Evolutionary conservation across 176 grass and related monocot genomes (phyloP).

Genomic region (Carex pumila): DNA sequence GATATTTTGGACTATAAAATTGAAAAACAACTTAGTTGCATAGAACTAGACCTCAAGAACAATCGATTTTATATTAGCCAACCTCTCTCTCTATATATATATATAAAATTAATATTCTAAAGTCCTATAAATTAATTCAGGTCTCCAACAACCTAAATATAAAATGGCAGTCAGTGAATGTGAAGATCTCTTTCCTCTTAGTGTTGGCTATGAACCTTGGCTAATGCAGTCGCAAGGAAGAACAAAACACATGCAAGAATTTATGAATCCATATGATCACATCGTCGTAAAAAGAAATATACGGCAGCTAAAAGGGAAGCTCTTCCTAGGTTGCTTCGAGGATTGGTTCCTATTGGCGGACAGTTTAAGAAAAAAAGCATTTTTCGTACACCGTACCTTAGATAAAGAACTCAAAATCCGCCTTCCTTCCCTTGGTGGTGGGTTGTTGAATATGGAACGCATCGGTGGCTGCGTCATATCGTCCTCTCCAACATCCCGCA

Average conservation of each 20-base stretch:
- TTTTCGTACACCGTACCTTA: slow-evolving; percentile 7
- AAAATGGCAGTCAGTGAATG: background rate
- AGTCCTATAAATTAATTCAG: background rate
- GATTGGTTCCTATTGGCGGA: background rate
- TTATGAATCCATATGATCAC: background rate
- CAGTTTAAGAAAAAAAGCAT: background rate
- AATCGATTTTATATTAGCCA: too few relatives aligned
- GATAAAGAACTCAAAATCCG: background rate
- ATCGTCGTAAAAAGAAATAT: background rate
- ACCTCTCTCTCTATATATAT: too few relatives aligned
- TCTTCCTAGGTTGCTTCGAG: background rate
- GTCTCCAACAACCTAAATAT: background rate
- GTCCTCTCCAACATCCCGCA: background rate
- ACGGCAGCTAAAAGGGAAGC: background rate
- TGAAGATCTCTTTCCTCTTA: background rate
- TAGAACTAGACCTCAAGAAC: too few relatives aligned
- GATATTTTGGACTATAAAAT: too few relatives aligned
- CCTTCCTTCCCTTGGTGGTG: background rate
- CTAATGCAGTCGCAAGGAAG: background rate
- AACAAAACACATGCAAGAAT: background rate
- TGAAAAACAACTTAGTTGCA: too few relatives aligned
- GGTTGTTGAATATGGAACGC: background rate
- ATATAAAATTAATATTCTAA: background rate
- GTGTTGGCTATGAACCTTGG: background rate
- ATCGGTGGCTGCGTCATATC: background rate